phyloP scores from a whole-genome alignment of 2,329 filamentous ascomycete genomes.

The Lasiodiplodia gonubiensis region DNA sequence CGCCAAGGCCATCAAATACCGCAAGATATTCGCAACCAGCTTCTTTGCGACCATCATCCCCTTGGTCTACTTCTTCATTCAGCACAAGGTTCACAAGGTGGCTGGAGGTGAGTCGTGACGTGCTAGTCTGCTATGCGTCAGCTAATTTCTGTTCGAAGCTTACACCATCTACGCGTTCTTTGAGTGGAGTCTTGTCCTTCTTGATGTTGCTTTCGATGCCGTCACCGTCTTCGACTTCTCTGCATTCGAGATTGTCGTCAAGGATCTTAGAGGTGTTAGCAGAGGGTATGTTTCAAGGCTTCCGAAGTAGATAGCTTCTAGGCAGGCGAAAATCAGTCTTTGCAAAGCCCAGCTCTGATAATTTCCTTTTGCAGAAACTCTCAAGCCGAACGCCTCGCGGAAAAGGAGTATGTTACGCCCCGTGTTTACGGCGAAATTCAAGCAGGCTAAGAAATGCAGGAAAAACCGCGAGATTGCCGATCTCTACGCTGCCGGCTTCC shows the following conservation, averaged over 20 bases:
- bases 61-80: slow-evolving; percentile 95
- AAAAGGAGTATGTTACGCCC: slow-evolving; percentile 72
- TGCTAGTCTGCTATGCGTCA: slow-evolving; percentile 39
- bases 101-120: slow-evolving; percentile 90
- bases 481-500: slow-evolving; percentile 74
- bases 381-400: slow-evolving; percentile 56
- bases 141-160: slow-evolving; percentile 59
- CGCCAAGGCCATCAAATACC: slow-evolving; percentile 79
- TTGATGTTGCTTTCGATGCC: slow-evolving; percentile 95
- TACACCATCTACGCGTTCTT: slow-evolving; percentile 98
- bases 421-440: neutral
- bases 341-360: slow-evolving; percentile 46
- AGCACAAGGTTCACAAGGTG: slow-evolving; percentile 95
- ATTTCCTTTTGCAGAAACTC: slow-evolving; percentile 53
- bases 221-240: slow-evolving; percentile 92
- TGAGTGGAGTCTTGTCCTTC: slow-evolving; percentile 92
- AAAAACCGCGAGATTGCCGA: slow-evolving; percentile 76
- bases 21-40: slow-evolving; percentile 79
- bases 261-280: slow-evolving; percentile 85
- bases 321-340: slow-evolving; percentile 42
- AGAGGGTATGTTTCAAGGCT: slow-evolving; percentile 99
- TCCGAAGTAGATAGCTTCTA: slow-evolving; percentile 75
- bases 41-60: slow-evolving; percentile 94
- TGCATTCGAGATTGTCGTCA: slow-evolving; percentile 84
- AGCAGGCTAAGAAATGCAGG: slow-evolving; percentile 52